Percentiles rank a stretch among this genome's conserved stretches.
phyloP scores from a whole-genome alignment of 495 filamentous ascomycete species.

The Usnea hakonensis region DNA sequence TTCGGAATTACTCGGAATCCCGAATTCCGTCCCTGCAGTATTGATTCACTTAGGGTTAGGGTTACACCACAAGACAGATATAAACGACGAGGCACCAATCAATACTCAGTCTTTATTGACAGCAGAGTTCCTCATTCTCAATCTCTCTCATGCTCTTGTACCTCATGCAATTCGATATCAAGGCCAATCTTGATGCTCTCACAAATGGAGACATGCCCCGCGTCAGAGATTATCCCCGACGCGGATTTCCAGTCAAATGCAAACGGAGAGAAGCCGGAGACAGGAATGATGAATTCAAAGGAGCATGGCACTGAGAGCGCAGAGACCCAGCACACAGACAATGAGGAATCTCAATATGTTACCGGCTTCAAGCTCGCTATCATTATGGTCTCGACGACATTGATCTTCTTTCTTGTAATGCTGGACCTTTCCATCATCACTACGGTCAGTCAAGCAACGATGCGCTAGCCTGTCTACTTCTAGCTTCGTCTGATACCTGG shows the following conservation, averaged over 20 bases:
- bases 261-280: background rate
- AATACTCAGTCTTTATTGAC: too few relatives aligned
- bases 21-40: too few relatives aligned
- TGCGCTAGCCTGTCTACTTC: background rate
- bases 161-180: too few relatives aligned
- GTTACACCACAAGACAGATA: too few relatives aligned
- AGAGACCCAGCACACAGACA: background rate
- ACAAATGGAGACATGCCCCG: background rate
- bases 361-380: background rate
- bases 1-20: too few relatives aligned
- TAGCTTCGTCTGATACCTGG: conserved; percentile 4
- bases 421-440: background rate
- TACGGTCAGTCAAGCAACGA: background rate
- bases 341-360: background rate
- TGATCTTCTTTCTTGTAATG: background rate
- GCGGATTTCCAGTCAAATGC: background rate
- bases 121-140: too few relatives aligned
- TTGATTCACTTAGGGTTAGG: too few relatives aligned
- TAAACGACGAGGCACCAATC: too few relatives aligned
- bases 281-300: background rate
- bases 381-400: background rate
- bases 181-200: too few relatives aligned
- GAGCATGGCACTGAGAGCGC: background rate
- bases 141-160: too few relatives aligned
- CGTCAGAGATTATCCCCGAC: background rate